phyloP scores from a whole-genome alignment of 1,139 yeast genomes.

The Kluyveromyces sp. region DNA sequence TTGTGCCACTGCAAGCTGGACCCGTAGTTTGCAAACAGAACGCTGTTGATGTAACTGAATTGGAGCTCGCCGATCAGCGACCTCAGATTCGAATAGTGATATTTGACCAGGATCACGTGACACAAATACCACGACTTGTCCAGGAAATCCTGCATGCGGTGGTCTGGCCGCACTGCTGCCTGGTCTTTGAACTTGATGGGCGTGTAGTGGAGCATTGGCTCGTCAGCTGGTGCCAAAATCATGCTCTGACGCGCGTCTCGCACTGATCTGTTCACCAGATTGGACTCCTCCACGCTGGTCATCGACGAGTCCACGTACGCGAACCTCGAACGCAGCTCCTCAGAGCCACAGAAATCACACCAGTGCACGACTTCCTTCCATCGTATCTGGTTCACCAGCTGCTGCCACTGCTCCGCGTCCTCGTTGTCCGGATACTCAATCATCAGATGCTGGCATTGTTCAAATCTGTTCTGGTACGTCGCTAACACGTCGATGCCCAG shows the following conservation, averaged over 20 bases:
- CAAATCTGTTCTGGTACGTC: constrained; percentile 9
- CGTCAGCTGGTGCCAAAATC: constrained; percentile 30
- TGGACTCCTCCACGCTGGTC: constrained; percentile 38
- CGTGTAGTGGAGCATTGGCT: constrained; percentile 32
- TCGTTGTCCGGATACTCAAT: constrained; percentile 21
- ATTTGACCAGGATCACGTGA: constrained; percentile 23
- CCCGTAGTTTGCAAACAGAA: constrained; percentile 40
- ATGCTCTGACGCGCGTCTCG: constrained; percentile 21
- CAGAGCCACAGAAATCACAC: constrained; percentile 1
- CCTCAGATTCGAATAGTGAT: constrained; percentile 20
- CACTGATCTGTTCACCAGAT: constrained; percentile 30
- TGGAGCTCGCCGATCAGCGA: constrained; percentile 38
- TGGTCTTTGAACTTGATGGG: constrained; percentile 34
- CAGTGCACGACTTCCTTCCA: constrained; percentile 16
- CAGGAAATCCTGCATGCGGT: constrained; percentile 35
- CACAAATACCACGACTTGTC: constrained; percentile 42
- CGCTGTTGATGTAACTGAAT: constrained; percentile 33
- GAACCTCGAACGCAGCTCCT: not conserved
- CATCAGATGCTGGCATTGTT: constrained; percentile 15
- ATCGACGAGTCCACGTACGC: constrained; percentile 33
- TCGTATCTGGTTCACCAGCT: constrained; percentile 14
- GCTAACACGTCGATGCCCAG: constrained; percentile 8
- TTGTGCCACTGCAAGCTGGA: constrained; percentile 42
- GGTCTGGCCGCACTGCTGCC: constrained; percentile 32
- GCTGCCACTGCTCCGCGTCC: constrained; percentile 19